These are phyloP conservation scores for Saturnispora dispora DNA, from an alignment of 805 yeast species.

Conservation along the genomic window DNA sequence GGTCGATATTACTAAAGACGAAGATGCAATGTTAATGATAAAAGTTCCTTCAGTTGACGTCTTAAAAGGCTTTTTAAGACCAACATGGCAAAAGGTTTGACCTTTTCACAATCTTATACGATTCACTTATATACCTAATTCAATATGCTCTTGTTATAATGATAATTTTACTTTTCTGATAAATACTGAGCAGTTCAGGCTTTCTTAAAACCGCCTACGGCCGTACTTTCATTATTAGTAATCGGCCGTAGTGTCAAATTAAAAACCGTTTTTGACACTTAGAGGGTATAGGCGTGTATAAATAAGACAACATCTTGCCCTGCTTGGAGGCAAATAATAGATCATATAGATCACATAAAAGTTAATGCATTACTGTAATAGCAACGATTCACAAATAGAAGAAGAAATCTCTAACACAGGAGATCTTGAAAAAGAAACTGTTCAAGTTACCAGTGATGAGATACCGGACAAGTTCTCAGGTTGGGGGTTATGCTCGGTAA, in stretches of 20 bases:
- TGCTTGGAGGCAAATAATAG: background rate
- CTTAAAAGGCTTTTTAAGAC: background rate
- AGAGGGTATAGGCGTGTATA: background rate
- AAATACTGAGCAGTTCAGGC: background rate
- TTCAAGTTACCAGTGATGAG: conserved; percentile 8
- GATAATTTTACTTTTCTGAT: background rate
- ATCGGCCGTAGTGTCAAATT: background rate
- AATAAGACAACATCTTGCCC: background rate
- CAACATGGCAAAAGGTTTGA: background rate
- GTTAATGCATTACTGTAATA: background rate
- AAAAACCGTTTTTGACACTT: background rate
- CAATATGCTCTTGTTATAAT: background rate
- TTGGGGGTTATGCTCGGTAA: conserved; percentile 43
- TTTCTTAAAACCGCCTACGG: background rate
- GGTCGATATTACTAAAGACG: conserved; percentile 14
- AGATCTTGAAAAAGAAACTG: background rate
- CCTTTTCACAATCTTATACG: background rate
- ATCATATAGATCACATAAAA: background rate
- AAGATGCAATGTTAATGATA: conserved; percentile 9
- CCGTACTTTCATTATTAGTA: background rate
- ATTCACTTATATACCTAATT: background rate
- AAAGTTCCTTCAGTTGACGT: background rate
- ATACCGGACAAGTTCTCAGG: conserved; percentile 63
- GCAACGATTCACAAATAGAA: background rate
- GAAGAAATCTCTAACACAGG: background rate